These are phyloP conservation scores for Achaetomium macrosporum DNA, from an alignment of 2,329 filamentous ascomycete species.

Conservation along the genomic window DNA sequence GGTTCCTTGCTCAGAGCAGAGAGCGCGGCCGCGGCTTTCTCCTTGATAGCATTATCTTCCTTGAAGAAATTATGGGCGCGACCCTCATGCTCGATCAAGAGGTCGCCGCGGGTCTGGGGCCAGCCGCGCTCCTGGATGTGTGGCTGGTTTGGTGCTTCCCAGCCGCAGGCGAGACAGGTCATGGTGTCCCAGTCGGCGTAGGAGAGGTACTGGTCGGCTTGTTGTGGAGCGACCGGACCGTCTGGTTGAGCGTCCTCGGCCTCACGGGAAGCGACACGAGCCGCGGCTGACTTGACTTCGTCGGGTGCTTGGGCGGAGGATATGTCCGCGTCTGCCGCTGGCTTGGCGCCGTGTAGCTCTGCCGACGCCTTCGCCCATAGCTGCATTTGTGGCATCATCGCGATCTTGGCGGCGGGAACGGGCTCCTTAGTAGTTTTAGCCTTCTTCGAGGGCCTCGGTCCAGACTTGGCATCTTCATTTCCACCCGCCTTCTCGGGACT, in stretches of 20 bases:
- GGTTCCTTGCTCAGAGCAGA: slow-evolving; percentile 22
- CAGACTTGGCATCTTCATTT: slow-evolving; percentile 28
- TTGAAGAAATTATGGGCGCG: slow-evolving; percentile 50
- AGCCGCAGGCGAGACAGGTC: slow-evolving; percentile 54
- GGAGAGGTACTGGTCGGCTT: slow-evolving; percentile 42
- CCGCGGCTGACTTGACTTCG: background rate
- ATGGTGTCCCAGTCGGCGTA: slow-evolving; percentile 49
- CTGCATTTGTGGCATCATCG: slow-evolving; percentile 59
- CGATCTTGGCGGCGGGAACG: slow-evolving; percentile 40
- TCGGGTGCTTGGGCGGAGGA: slow-evolving; percentile 24
- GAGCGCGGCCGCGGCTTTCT: slow-evolving; percentile 23
- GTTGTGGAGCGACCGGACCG: slow-evolving; percentile 25
- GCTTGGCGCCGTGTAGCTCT: slow-evolving; percentile 53
- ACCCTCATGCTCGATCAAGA: slow-evolving; percentile 47
- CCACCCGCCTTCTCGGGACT: slow-evolving; percentile 34
- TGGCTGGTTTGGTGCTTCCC: slow-evolving; percentile 47
- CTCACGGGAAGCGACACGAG: slow-evolving; percentile 5
- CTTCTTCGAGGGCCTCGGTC: slow-evolving; percentile 38
- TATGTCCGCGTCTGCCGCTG: slow-evolving; percentile 23
- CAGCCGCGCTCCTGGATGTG: slow-evolving; percentile 25
- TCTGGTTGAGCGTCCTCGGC: slow-evolving; percentile 15
- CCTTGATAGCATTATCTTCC: slow-evolving; percentile 19
- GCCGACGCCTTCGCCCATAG: slow-evolving; percentile 68
- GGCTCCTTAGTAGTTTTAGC: slow-evolving; percentile 49
- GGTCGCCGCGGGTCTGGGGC: slow-evolving; percentile 23